Base-by-base conservation (phyloP, 352 stramenopile species). In the Pythium diclinum region DNA sequence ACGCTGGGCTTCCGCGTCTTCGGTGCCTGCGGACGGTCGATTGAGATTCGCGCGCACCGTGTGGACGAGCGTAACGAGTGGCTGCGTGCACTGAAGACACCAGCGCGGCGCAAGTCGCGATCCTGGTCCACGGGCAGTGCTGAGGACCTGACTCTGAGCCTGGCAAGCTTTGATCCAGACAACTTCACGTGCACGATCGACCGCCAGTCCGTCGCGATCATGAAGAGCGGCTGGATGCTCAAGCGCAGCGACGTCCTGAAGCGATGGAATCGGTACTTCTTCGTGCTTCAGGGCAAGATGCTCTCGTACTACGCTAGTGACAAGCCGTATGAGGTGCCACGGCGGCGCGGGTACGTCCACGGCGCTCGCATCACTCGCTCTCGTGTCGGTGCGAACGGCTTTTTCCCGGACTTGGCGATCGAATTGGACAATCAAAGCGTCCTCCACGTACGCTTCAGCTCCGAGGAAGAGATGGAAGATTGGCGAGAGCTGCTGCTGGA, bases 291-390 rank as follows among this genome's bases (percentile, higher is more conserved):
- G 60, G 83, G 76, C 30, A 75, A 77, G 4, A 90, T 88, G 79
- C 40, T 92, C 33, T 84, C 77, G 57, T 92, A 90, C 64, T 90
- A 92, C 64, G 70, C 81, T 16, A 87, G 67, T 32, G 81, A 92
- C 64, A 87, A 85, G 71, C 75, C 83, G n/a, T 88, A 92, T 58
- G 81, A 85, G 9, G 83, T 92, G 54, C 83, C 83, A 7, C 65
- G 76, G 6, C 80, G 81, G 38, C 56, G 83, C 34, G 83, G 79
- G 9, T 92, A 92, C 68, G 74, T 92, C 21, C 67, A 78, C 42
- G 56, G 67, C 28, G 78, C 87, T 21, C 62, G 32, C 14, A 56
- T 76, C 16, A 60, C 59, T 3, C 63, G 68, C 14, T 49, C 61
- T 14, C 67, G 46, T 32, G 54, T 47, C 2, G 65, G 69, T 0